These are phyloP conservation scores for Leavenworthia alabamica DNA, from an alignment of 345 rosid species.

Conservation along the genomic window DNA sequence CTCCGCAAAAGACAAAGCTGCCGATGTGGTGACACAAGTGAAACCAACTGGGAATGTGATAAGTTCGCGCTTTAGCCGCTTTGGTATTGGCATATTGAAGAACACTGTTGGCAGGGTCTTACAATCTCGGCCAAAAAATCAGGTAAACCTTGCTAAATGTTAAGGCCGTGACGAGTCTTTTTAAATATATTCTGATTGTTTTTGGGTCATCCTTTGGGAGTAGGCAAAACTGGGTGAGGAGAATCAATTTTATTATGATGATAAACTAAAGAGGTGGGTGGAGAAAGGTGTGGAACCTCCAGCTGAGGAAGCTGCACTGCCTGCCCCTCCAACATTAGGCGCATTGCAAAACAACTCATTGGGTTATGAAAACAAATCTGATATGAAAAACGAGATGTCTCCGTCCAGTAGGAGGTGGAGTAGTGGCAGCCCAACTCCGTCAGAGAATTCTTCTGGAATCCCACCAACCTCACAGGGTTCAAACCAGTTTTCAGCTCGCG, in stretches of 20 bases:
- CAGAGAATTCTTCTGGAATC: slow-evolving; percentile 54
- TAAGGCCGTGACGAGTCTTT: slow-evolving; percentile 2
- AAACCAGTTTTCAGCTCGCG: slow-evolving; percentile 90
- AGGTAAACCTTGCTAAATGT: slow-evolving; percentile 42
- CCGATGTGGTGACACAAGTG: slow-evolving; percentile 44
- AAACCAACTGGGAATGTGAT: slow-evolving; percentile 40
- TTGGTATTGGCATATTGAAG: slow-evolving; percentile 75
- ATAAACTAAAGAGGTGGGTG: slow-evolving; percentile 94
- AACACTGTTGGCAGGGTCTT: slow-evolving; percentile 76
- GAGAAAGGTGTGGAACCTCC: slow-evolving; percentile 92
- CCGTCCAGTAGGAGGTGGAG: slow-evolving; percentile 47
- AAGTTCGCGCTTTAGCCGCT: slow-evolving; percentile 70
- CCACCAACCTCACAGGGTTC: slow-evolving; percentile 76
- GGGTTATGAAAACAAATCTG: slow-evolving; percentile 48
- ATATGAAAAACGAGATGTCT: slow-evolving; percentile 42
- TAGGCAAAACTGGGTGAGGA: slow-evolving; percentile 93
- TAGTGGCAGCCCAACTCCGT: slow-evolving; percentile 39
- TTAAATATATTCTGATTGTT: slow-evolving; percentile 15
- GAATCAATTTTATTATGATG: slow-evolving; percentile 88
- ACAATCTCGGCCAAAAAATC: slow-evolving; percentile 63
- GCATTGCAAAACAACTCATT: slow-evolving; percentile 57
- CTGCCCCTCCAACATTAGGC: slow-evolving; percentile 84
- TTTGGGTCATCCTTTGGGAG: slow-evolving; percentile 26
- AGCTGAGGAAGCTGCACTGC: slow-evolving; percentile 67
- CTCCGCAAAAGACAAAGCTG: slow-evolving; percentile 45